A percentile compares a stretch with the other conserved stretches of the same genome.
Conservation (phyloP, 139 green algal species). For the Yamagishiella unicocca region DNA sequence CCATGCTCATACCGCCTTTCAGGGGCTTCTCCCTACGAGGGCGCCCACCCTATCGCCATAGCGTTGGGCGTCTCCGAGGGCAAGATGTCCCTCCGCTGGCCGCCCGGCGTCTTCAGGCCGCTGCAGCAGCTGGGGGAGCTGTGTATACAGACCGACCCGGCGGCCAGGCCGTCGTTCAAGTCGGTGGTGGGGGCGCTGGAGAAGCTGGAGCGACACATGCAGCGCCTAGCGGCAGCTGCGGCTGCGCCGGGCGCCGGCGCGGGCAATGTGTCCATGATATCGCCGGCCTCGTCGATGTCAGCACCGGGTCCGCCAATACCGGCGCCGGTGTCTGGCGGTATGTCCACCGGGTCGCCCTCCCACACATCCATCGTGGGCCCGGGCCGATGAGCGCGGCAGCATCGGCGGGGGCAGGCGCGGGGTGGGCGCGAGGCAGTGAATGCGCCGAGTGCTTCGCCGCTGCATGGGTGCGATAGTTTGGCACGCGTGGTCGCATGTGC, state of each 20-base stretch:
- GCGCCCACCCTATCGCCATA: conserved; percentile 35
- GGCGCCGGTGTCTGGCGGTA: no score
- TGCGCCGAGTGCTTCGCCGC: no score
- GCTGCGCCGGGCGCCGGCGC: background rate
- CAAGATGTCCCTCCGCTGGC: conserved; percentile 25
- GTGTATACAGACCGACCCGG: conserved; percentile 6
- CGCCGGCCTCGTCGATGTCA: background rate
- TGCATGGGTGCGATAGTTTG: no score
- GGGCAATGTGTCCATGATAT: background rate
- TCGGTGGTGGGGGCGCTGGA: conserved; percentile 27
- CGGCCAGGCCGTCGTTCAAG: conserved; percentile 20
- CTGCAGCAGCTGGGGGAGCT: conserved; percentile 45
- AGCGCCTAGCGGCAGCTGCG: conserved; percentile 6
- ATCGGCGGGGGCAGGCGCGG: no score
- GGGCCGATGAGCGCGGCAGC: no score
- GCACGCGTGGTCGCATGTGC: no score
- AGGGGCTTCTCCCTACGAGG: conserved; percentile 19
- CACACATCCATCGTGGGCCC: no score
- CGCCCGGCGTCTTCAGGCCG: conserved; percentile 19
- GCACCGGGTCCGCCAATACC: no score
- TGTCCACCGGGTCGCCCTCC: no score
- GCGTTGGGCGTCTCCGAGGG: conserved; percentile 35
- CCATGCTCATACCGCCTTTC: no score
- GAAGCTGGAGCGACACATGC: conserved; percentile 44
- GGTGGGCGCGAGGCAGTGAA: no score